phyloP scores from a whole-genome alignment of 2,329 filamentous ascomycete genomes.

The Thielaviopsis musarum region DNA sequence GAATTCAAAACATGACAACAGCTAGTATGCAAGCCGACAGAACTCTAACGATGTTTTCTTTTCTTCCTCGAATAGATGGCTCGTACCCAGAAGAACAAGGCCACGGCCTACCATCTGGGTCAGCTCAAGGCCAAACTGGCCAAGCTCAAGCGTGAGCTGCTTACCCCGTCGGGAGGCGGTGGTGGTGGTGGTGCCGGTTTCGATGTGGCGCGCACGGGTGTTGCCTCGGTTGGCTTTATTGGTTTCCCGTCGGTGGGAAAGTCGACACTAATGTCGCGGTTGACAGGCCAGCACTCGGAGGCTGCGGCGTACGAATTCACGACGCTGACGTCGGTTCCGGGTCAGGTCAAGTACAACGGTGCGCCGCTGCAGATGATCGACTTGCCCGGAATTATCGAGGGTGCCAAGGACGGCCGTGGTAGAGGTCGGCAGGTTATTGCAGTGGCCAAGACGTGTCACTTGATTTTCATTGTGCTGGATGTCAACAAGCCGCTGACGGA shows the following conservation, averaged over 20 bases:
- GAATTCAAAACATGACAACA: not conserved
- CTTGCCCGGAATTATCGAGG: slow-evolving; percentile 95
- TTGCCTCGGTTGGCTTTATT: slow-evolving; percentile 93
- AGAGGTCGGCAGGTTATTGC: slow-evolving; percentile 97
- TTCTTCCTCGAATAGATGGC: slow-evolving; percentile 50
- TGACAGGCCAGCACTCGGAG: slow-evolving; percentile 96
- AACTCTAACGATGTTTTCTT: slow-evolving; percentile 5
- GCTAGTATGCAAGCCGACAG: not conserved
- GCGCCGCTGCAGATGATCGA: slow-evolving; percentile 97
- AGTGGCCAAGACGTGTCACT: slow-evolving; percentile 93
- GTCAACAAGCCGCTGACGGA: slow-evolving; percentile 97
- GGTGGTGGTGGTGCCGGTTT: slow-evolving; percentile 80
- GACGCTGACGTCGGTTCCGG: slow-evolving; percentile 90
- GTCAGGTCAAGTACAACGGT: slow-evolving; percentile 90
- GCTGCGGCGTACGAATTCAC: slow-evolving; percentile 97
- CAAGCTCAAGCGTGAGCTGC: slow-evolving; percentile 88
- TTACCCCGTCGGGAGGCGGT: slow-evolving; percentile 70
- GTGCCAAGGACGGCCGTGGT: slow-evolving; percentile 94
- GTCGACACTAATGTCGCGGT: slow-evolving; percentile 85
- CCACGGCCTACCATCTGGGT: slow-evolving; percentile 81
- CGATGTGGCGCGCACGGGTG: slow-evolving; percentile 93
- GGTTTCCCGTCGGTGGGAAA: slow-evolving; percentile 97
- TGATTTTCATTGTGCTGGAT: slow-evolving; percentile 97
- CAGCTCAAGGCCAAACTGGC: slow-evolving; percentile 97
- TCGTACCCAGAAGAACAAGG: slow-evolving; percentile 94